Base-by-base conservation (phyloP, 2,329 filamentous ascomycete species). In the Coniochaeta sp. region DNA sequence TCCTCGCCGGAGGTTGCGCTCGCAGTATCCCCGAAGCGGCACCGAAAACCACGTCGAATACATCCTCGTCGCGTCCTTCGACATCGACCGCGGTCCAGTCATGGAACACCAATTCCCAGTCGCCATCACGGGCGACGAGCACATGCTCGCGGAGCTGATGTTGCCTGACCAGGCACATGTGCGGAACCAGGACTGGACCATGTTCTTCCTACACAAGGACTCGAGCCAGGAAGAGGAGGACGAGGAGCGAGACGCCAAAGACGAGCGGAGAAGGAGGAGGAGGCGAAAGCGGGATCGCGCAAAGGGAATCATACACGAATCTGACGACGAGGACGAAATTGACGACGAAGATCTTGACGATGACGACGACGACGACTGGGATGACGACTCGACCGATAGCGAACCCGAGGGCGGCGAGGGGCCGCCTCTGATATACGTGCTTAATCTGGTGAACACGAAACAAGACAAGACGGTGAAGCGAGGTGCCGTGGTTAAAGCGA, bases 101-200 rank as follows among this genome's bases (percentile, higher is more conserved):
- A 98, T 99, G 95, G 95, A 99, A 72, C 93, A 99, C 72, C 95
- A 99, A 72, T 99, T 93, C 71, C 95, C 95, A 0, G 88, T 91
- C 47, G 88, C 93, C 57, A 98, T 99, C 63, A 97, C 92, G 57
- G 93, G 95, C 34, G 93, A 99, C 72, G 95, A 99, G 77, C 89
- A 96, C 69, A 98, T 98, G 93, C 77, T 99, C 70, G 95, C 95
- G 7, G 95, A 99, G 78, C 84, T 99, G 69, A 99, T 99, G 95
- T 79, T 99, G 72, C 95, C 95, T 0, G 95, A 99, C 74, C 93
- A 98, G 75, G 92, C 93, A 24, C 95, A 99, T 75, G 87, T 95
- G 62, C 86, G 95, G 42, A 93, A 90, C 70, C 93, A 98, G 75
- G 95, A 99, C 73, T 99, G 95, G 95, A 99, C 95, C 47, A 96